These are phyloP conservation scores for Parathielavia appendiculata DNA, from an alignment of 495 filamentous ascomycete genomes.

Conservation along the genomic window DNA sequence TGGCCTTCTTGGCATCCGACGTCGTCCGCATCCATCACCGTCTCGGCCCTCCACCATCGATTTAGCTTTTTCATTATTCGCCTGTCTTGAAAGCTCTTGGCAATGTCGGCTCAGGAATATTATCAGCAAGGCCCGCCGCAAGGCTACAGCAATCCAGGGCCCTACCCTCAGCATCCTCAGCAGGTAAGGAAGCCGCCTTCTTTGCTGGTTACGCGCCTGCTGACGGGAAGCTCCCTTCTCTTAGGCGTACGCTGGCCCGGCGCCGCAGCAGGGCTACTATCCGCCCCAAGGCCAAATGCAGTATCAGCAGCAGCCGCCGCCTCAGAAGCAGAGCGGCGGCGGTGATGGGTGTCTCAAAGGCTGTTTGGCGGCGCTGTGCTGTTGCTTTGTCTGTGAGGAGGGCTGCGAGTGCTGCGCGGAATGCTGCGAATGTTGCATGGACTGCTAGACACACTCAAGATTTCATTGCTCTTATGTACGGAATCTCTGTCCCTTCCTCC, in stretches of 20 bases:
- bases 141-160: conserved; percentile 16
- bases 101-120: conserved; percentile 33
- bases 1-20: conserved; percentile 9
- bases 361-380: conserved; percentile 67
- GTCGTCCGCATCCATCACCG: not conserved
- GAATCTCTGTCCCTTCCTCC: no score
- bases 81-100: not conserved
- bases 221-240: not conserved
- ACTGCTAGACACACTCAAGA: conserved; percentile 47
- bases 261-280: conserved; percentile 28
- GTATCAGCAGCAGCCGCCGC: conserved; percentile 57
- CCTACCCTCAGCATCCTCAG: conserved; percentile 30
- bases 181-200: conserved; percentile 19
- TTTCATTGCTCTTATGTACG: no score
- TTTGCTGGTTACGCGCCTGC: not conserved
- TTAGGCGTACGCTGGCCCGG: conserved; percentile 22
- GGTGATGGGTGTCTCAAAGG: conserved; percentile 58
- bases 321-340: conserved; percentile 40
- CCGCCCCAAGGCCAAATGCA: conserved; percentile 37
- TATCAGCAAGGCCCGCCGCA: conserved; percentile 30
- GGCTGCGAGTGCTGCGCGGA: conserved; percentile 74
- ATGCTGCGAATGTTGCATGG: conserved; percentile 60
- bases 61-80: not conserved
- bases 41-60: not conserved
- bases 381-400: conserved; percentile 74